Conservation (phyloP, 257 asterid species). For the Coffea eugenioides region DNA sequence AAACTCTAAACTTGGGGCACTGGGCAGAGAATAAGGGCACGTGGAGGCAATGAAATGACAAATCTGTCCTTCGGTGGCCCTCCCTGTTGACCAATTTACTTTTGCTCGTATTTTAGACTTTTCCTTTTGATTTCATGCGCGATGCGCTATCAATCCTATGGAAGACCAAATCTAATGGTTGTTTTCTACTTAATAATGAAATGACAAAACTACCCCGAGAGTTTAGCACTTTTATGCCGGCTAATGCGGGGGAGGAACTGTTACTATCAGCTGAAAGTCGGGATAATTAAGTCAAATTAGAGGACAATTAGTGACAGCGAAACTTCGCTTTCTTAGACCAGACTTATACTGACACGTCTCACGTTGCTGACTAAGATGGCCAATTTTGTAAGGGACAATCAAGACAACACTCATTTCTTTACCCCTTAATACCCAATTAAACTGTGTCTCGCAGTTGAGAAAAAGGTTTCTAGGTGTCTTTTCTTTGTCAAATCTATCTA, state of each 20-base stretch:
- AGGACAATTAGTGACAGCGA: background rate
- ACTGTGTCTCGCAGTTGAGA: background rate
- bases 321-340: background rate
- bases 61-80: conserved; percentile 11
- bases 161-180: conserved; percentile 20
- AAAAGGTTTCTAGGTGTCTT: background rate
- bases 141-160: background rate
- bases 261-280: conserved; percentile 10
- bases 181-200: conserved; percentile 16
- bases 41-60: conserved; percentile 29
- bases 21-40: conserved; percentile 37
- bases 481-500: background rate
- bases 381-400: background rate
- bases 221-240: conserved; percentile 21
- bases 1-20: conserved; percentile 11
- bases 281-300: conserved; percentile 35
- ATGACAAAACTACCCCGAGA: conserved; percentile 38
- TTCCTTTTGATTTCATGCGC: background rate
- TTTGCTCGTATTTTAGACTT: background rate
- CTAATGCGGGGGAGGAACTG: conserved; percentile 14
- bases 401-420: background rate
- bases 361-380: background rate
- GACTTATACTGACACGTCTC: background rate
- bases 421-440: background rate
- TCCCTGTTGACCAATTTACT: conserved; percentile 1